phyloP scores from a whole-genome alignment of 1,284 basidiomycete species.

The Sphaerobolus stellatus region DNA sequence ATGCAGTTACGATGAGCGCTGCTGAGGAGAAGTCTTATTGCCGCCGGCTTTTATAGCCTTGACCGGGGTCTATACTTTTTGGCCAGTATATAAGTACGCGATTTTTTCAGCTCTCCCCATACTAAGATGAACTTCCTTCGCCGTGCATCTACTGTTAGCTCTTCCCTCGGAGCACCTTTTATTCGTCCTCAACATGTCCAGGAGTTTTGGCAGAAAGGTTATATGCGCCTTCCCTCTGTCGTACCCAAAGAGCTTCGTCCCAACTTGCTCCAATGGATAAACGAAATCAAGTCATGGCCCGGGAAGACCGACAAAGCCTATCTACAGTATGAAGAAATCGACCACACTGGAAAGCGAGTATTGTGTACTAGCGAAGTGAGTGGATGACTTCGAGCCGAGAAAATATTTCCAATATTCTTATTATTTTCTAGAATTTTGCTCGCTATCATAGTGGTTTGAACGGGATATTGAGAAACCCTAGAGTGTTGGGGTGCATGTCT shows the following conservation, averaged over 20 bases:
- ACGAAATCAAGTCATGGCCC: conserved; percentile 28
- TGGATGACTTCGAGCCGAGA: neutral
- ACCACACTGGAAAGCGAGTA: conserved; percentile 23
- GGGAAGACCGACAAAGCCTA: conserved; percentile 22
- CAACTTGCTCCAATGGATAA: conserved; percentile 25
- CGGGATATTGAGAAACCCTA: conserved; percentile 23
- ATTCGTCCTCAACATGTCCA: no score
- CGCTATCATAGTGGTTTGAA: conserved; percentile 26
- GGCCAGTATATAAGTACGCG: neutral
- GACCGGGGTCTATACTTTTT: neutral
- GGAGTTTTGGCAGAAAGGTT: conserved; percentile 24
- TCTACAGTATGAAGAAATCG: conserved; percentile 30
- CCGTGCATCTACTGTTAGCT: neutral
- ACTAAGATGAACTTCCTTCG: neutral
- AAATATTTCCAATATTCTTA: neutral
- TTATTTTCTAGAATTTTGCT: conserved; percentile 20
- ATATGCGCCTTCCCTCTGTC: conserved; percentile 22
- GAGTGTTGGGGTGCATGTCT: no score
- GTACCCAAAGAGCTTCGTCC: conserved; percentile 16
- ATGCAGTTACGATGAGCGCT: neutral
- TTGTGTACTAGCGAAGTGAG: conserved; percentile 29
- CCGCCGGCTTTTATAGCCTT: neutral
- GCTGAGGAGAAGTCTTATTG: no score
- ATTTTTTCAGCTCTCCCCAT: neutral
- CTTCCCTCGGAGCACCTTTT: conserved; percentile 18